Conservation (phyloP, 1,284 basidiomycete species). For the Apiotrichum gamsii region DNA sequence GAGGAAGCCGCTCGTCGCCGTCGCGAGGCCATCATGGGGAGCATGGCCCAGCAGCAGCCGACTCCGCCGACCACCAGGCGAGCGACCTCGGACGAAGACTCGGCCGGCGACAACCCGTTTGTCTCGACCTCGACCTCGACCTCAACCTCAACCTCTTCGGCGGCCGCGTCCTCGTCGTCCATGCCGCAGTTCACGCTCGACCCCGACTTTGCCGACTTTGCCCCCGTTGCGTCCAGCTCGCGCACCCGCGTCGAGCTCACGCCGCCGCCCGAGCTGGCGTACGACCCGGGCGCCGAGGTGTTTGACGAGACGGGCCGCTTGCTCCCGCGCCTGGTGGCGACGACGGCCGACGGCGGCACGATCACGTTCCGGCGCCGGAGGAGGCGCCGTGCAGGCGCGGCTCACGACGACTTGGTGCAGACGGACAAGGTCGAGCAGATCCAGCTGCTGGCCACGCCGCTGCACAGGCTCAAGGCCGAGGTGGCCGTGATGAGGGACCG, state of each 20-base stretch:
- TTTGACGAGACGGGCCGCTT: constrained; percentile 16
- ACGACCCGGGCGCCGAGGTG: constrained; percentile 8
- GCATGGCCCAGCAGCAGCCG: neutral
- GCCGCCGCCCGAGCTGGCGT: constrained; percentile 14
- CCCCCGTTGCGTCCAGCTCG: neutral
- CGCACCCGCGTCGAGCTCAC: constrained; percentile 13
- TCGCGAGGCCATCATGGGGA: constrained; percentile 4
- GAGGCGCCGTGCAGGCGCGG: constrained; percentile 13
- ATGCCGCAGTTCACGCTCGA: no score
- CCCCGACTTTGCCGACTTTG: no score
- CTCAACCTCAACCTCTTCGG: no score
- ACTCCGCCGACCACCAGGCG: neutral
- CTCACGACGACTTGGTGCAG: neutral
- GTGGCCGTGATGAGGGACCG: constrained; percentile 38
- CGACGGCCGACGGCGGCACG: constrained; percentile 29
- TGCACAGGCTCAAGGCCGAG: constrained; percentile 39
- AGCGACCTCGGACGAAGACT: no score
- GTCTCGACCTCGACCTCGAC: no score
- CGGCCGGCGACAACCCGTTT: no score
- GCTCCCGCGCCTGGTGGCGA: constrained; percentile 25
- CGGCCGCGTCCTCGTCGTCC: neutral
- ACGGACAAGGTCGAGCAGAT: constrained; percentile 5
- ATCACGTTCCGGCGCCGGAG: constrained; percentile 29
- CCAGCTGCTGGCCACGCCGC: constrained; percentile 35
- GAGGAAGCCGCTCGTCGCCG: neutral